phyloP scores from a whole-genome alignment of 129 eudicot species.

The Erigeron canadensis region DNA sequence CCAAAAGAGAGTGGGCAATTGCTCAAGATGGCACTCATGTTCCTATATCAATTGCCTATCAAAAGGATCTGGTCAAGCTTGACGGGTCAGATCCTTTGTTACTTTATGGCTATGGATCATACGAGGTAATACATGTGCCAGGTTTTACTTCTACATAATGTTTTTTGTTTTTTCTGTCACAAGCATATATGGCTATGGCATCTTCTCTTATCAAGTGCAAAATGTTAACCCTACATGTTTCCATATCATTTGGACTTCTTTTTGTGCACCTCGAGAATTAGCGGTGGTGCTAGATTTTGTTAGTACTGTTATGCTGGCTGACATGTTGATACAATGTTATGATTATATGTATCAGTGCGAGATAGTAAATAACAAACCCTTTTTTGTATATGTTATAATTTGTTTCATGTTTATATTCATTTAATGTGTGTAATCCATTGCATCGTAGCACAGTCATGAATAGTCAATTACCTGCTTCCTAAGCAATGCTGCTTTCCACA shows the following conservation, averaged over 20 bases:
- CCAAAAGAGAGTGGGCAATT: constrained; percentile 87
- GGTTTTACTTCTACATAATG: background rate
- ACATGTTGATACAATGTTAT: background rate
- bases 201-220: background rate
- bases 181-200: background rate
- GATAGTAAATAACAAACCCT: background rate
- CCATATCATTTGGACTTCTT: background rate
- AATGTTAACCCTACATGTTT: constrained; percentile 13
- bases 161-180: background rate
- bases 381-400: background rate
- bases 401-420: background rate
- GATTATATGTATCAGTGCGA: background rate
- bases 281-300: background rate
- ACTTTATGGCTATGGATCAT: constrained; percentile 95
- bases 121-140: constrained; percentile 63
- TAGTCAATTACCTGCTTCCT: background rate
- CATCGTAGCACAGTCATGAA: background rate
- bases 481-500: background rate
- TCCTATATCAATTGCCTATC: constrained; percentile 77
- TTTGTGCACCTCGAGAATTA: background rate
- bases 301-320: background rate
- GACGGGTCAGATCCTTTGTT: constrained; percentile 87
- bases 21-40: constrained; percentile 88
- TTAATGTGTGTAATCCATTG: background rate
- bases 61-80: constrained; percentile 80